phyloP scores from a whole-genome alignment of 352 stramenopile species.

The Pythium aristosporum region DNA sequence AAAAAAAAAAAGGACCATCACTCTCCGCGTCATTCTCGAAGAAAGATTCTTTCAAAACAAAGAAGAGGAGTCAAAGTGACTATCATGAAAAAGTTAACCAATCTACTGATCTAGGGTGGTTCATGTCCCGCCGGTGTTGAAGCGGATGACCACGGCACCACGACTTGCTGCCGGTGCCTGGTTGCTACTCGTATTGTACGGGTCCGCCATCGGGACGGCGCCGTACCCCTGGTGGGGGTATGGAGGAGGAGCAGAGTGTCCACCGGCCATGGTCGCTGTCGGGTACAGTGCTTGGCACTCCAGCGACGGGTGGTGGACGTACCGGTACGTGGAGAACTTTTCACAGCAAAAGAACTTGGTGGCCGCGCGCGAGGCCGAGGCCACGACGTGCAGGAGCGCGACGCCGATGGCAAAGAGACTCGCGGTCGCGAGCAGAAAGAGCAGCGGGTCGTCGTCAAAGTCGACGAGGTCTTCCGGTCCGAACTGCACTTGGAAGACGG shows the following conservation, averaged over 20 bases:
- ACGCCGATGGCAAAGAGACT: conserved; percentile 54
- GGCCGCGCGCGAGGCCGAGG: conserved; percentile 38
- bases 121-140: not conserved
- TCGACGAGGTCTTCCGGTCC: conserved; percentile 30
- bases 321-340: conserved; percentile 49
- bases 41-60: not conserved
- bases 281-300: conserved; percentile 10
- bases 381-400: conserved; percentile 55
- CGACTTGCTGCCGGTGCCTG: not conserved
- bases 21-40: conserved; percentile 1
- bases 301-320: conserved; percentile 31
- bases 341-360: conserved; percentile 73
- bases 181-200: not conserved
- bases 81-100: not conserved
- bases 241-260: not conserved
- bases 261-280: not conserved
- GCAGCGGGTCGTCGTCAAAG: conserved; percentile 34
- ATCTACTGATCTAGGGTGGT: conserved; percentile 1
- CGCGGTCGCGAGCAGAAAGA: conserved; percentile 40
- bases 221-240: conserved; percentile 9
- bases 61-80: not conserved
- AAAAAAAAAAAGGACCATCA: conserved; percentile 5
- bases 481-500: conserved; percentile 27
- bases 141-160: conserved; percentile 7
- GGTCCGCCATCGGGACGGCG: not conserved